phyloP scores from a whole-genome alignment of 768 basidiomycete genomes.

The Sarcodon aspratus region DNA sequence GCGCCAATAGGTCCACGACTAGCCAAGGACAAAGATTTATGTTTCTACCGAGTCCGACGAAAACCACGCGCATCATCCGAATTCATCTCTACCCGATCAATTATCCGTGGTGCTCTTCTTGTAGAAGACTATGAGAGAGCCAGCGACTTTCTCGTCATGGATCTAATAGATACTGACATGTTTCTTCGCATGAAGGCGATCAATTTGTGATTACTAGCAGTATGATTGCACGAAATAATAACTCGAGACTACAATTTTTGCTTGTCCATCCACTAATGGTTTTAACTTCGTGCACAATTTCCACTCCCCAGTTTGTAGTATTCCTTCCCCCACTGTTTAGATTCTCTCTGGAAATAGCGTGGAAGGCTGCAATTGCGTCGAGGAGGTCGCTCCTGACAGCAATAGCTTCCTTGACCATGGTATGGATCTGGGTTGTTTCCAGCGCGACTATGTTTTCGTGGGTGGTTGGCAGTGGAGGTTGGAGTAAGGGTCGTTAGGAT shows the following conservation, averaged over 20 bases:
- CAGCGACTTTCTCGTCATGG: slow-evolving; percentile 16
- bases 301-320: slow-evolving; percentile 65
- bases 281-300: slow-evolving; percentile 62
- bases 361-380: slow-evolving; percentile 78
- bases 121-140: slow-evolving; percentile 7
- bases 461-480: slow-evolving; percentile 51
- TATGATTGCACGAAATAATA: too few relatives aligned
- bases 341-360: slow-evolving; percentile 80
- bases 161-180: slow-evolving; percentile 20
- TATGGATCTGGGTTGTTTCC: slow-evolving; percentile 78
- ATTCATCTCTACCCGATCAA: slow-evolving; percentile 17
- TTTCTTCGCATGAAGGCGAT: slow-evolving; percentile 8
- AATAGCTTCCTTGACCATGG: slow-evolving; percentile 75
- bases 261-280: slow-evolving; percentile 73
- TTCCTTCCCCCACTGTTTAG: slow-evolving; percentile 61
- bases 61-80: slow-evolving; percentile 2
- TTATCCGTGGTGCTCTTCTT: slow-evolving; percentile 18
- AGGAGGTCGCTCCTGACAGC: slow-evolving; percentile 62
- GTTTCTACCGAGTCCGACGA: slow-evolving; percentile 9
- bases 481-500: slow-evolving; percentile 74
- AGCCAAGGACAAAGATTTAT: slow-evolving; percentile 14
- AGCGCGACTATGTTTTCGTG: slow-evolving; percentile 62
- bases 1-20: slow-evolving; percentile 2
- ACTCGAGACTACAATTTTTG: too few relatives aligned
- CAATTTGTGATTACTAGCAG: too few relatives aligned